Evolutionary conservation across 768 basidiomycete species (phyloP).

Genomic region (Myochromella boudieri): DNA sequence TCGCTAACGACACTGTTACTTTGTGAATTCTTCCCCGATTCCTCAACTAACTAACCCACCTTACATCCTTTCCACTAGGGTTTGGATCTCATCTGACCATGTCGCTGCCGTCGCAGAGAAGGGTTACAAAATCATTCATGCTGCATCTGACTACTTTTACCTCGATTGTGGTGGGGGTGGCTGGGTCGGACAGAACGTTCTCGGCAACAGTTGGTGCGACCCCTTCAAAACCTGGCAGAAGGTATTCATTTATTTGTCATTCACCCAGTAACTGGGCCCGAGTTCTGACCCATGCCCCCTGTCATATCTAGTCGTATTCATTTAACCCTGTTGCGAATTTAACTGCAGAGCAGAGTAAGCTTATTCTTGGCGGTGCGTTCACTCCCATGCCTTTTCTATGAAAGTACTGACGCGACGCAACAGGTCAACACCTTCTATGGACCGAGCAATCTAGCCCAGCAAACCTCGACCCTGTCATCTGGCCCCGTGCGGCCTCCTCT

Average conservation of each 20-base stretch:
- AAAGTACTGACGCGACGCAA: background rate
- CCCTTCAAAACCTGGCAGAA: constrained; percentile 83
- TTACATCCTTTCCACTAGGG: constrained; percentile 33
- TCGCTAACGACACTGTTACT: constrained; percentile 53
- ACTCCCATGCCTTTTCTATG: constrained; percentile 17
- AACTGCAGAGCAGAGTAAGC: constrained; percentile 42
- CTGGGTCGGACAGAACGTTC: constrained; percentile 55
- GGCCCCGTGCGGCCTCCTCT: constrained; percentile 71
- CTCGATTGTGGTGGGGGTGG: constrained; percentile 76
- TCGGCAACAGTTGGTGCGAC: constrained; percentile 69
- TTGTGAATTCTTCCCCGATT: constrained; percentile 37
- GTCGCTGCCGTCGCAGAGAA: constrained; percentile 58
- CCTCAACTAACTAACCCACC: background rate
- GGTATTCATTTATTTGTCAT: constrained; percentile 28
- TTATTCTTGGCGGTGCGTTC: constrained; percentile 77
- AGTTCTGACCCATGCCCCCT: too few relatives aligned
- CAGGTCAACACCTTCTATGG: constrained; percentile 73
- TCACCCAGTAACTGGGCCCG: background rate
- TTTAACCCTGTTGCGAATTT: constrained; percentile 72
- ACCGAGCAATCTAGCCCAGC: constrained; percentile 67
- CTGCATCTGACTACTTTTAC: constrained; percentile 77
- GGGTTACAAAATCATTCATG: constrained; percentile 64
- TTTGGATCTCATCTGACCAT: constrained; percentile 71
- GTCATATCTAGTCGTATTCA: constrained; percentile 51
- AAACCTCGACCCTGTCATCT: constrained; percentile 66